phyloP scores from a whole-genome alignment of 2,329 filamentous ascomycete species.

The Venturia pyrina region DNA sequence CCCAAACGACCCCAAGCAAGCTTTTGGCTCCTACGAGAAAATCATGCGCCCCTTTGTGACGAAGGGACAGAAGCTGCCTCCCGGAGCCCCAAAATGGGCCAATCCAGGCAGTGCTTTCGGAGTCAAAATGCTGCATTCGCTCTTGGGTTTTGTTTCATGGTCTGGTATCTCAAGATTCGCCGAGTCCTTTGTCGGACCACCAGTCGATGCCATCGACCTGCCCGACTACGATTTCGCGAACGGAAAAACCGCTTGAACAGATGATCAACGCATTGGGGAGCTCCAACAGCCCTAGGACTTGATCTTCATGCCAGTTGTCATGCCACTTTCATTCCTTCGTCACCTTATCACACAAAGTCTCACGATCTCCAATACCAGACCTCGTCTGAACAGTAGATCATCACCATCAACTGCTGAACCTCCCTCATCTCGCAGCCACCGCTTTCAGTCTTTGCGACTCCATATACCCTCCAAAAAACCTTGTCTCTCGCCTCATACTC shows the following conservation, averaged over 20 bases:
- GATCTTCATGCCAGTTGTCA: too few relatives aligned
- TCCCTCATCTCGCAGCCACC: neutral
- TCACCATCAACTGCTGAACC: neutral
- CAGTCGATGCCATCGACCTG: neutral
- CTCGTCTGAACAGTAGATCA: neutral
- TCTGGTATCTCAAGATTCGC: conserved; percentile 9
- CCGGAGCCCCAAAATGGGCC: conserved; percentile 19
- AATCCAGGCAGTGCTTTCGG: conserved; percentile 22
- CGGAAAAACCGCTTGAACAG: neutral
- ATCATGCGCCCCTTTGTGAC: conserved; percentile 18
- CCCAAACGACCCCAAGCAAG: conserved; percentile 16
- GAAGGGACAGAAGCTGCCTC: conserved; percentile 19
- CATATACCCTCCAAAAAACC: neutral
- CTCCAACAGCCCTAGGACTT: too few relatives aligned
- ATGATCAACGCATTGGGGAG: neutral
- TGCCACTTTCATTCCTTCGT: neutral
- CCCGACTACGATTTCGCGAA: neutral
- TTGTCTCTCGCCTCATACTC: too few relatives aligned
- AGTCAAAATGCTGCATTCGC: conserved; percentile 15
- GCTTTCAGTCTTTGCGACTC: neutral
- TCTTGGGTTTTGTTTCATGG: conserved; percentile 13
- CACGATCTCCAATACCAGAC: neutral
- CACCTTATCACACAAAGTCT: neutral
- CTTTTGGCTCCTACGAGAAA: conserved; percentile 19
- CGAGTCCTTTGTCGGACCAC: neutral